A percentile compares a stretch with the other conserved stretches of the same genome.
Evolutionary conservation across 148 eudicot species (phyloP).

Genomic region (Tetragonia tetragonoides): DNA sequence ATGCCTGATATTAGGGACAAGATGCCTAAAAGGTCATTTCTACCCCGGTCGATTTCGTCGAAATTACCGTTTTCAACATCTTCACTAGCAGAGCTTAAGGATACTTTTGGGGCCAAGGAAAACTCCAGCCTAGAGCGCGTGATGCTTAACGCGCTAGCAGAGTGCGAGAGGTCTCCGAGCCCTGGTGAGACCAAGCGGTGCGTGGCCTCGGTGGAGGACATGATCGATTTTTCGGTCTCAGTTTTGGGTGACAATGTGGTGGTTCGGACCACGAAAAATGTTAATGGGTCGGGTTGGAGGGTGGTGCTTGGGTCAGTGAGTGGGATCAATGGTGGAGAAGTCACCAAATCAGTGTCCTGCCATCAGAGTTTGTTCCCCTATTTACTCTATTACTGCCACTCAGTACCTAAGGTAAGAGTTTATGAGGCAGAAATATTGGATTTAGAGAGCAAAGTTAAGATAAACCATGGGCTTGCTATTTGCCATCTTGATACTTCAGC

Average conservation of each 20-base stretch:
- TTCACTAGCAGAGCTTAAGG: conserved; percentile 32
- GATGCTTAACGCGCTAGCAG: conserved; percentile 45
- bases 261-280: conserved; percentile 59
- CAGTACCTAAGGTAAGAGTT: conserved; percentile 88
- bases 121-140: conserved; percentile 44
- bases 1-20: conserved; percentile 81
- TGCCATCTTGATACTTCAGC: conserved; percentile 86
- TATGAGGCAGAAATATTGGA: conserved; percentile 74
- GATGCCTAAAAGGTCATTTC: conserved; percentile 84
- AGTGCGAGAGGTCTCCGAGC: conserved; percentile 75
- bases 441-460: conserved; percentile 41
- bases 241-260: conserved; percentile 56
- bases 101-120: conserved; percentile 38
- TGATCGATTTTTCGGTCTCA: conserved; percentile 72
- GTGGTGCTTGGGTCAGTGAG: conserved; percentile 69
- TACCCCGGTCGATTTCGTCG: conserved; percentile 61
- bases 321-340: conserved; percentile 64
- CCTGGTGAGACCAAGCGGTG: conserved; percentile 76
- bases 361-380: conserved; percentile 92
- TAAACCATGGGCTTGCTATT: conserved; percentile 71
- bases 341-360: conserved; percentile 84
- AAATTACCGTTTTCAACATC: conserved; percentile 62
- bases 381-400: conserved; percentile 80
- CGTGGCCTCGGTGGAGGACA: conserved; percentile 75
- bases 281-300: conserved; percentile 48